Evolutionary conservation across 768 basidiomycete species (phyloP).

Genomic region (Mycena haematopus): DNA sequence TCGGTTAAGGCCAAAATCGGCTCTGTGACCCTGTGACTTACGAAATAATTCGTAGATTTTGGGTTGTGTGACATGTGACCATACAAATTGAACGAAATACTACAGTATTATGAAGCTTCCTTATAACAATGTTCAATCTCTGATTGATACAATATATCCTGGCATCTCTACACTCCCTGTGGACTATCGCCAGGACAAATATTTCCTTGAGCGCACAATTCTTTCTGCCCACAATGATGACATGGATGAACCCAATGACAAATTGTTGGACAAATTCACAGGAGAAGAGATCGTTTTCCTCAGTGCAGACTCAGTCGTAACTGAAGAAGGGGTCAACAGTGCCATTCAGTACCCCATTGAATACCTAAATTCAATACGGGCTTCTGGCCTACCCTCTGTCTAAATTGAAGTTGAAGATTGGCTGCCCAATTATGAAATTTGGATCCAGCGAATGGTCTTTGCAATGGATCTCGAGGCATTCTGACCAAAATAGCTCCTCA

Average conservation of each 20-base stretch:
- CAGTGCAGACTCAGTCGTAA: constrained; percentile 27
- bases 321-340: constrained; percentile 28
- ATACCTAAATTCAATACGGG: background rate
- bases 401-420: background rate
- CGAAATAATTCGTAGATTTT: too few species aligned
- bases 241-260: background rate
- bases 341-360: constrained; percentile 31
- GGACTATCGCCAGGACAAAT: constrained; percentile 31
- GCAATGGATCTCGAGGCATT: background rate
- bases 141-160: constrained; percentile 1
- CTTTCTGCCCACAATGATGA: constrained; percentile 33
- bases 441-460: background rate
- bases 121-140: background rate
- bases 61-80: too few species aligned
- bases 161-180: background rate
- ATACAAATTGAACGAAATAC: too few species aligned
- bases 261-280: background rate
- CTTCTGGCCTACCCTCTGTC: background rate
- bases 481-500: background rate
- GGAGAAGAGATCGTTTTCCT: background rate
- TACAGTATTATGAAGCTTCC: constrained; percentile 10
- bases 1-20: too few species aligned
- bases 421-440: background rate
- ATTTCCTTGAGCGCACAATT: constrained; percentile 43
- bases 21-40: too few species aligned